Percentiles rank a stretch among this genome's conserved stretches.
These are phyloP conservation scores for Ogataea populi-albae DNA, from an alignment of 805 yeast genomes.

Conservation along the genomic window DNA sequence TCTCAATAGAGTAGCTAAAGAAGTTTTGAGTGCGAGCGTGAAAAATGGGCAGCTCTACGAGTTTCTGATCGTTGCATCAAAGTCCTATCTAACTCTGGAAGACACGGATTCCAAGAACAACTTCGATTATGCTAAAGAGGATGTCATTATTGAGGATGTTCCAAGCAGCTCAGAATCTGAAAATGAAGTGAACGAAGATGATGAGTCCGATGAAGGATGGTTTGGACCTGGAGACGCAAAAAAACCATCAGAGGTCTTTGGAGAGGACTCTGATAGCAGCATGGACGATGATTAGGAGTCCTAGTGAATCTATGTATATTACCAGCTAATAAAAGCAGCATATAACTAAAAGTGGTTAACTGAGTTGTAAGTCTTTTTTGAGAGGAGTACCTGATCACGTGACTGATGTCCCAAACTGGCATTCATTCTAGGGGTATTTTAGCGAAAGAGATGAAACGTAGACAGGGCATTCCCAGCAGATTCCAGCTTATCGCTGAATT, in stretches of 20 bases:
- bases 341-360: conserved; percentile 3
- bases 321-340: background rate
- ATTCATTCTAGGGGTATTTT: too few species aligned
- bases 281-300: conserved; percentile 33
- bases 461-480: too few species aligned
- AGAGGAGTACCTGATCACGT: too few species aligned
- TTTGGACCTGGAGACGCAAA: conserved; percentile 30
- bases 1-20: conserved; percentile 70
- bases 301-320: background rate
- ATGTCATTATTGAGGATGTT: conserved; percentile 25
- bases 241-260: conserved; percentile 21
- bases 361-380: too few species aligned
- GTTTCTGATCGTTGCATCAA: conserved; percentile 40
- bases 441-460: too few species aligned
- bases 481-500: too few species aligned
- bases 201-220: conserved; percentile 35
- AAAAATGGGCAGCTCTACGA: conserved; percentile 53
- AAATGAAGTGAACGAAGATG: conserved; percentile 29
- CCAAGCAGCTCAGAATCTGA: conserved; percentile 30
- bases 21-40: conserved; percentile 53
- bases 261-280: conserved; percentile 34
- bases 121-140: conserved; percentile 30
- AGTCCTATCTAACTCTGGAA: background rate
- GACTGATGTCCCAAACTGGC: too few species aligned
- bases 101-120: conserved; percentile 16